Evolutionary conservation across 169 alveolate species (phyloP).

Genomic region (Babesia bovis): DNA sequence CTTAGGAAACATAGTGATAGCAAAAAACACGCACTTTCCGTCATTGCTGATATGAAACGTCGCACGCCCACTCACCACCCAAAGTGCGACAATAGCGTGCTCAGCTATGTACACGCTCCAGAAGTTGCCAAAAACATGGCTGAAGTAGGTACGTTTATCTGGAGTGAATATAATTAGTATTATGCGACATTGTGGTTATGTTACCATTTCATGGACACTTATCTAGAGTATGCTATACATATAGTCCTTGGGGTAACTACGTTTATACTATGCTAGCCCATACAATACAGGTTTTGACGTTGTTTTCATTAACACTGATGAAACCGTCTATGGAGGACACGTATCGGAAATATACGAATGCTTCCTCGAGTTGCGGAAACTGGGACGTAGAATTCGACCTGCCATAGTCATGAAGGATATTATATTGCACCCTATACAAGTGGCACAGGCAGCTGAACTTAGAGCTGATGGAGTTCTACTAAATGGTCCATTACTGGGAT

Average conservation of each 20-base stretch:
- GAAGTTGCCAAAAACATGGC: conserved; percentile 69
- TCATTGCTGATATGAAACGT: conserved; percentile 78
- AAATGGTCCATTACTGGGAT: conserved; percentile 65
- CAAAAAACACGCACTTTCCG: conserved; percentile 68
- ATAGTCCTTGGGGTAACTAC: too few species aligned
- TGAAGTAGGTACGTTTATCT: conserved; percentile 31
- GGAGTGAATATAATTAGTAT: not conserved
- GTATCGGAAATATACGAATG: conserved; percentile 66
- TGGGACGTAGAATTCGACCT: conserved; percentile 71
- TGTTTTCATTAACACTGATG: conserved; percentile 74
- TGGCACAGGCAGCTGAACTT: conserved; percentile 77
- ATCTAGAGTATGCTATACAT: too few species aligned
- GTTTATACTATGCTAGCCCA: too few species aligned
- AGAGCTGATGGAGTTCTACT: conserved; percentile 81
- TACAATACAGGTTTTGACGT: conserved; percentile 81
- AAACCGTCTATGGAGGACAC: conserved; percentile 66
- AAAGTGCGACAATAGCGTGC: conserved; percentile 19
- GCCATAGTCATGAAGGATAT: conserved; percentile 79
- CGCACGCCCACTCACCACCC: conserved; percentile 67
- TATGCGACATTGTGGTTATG: not conserved
- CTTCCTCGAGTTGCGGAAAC: conserved; percentile 56
- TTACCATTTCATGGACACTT: too few species aligned
- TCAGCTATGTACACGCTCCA: conserved; percentile 45
- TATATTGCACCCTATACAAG: conserved; percentile 76
- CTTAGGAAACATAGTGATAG: conserved; percentile 66